Evolutionary conservation across 768 basidiomycete genomes (phyloP).

Genomic region (Leccinum variicolor): DNA sequence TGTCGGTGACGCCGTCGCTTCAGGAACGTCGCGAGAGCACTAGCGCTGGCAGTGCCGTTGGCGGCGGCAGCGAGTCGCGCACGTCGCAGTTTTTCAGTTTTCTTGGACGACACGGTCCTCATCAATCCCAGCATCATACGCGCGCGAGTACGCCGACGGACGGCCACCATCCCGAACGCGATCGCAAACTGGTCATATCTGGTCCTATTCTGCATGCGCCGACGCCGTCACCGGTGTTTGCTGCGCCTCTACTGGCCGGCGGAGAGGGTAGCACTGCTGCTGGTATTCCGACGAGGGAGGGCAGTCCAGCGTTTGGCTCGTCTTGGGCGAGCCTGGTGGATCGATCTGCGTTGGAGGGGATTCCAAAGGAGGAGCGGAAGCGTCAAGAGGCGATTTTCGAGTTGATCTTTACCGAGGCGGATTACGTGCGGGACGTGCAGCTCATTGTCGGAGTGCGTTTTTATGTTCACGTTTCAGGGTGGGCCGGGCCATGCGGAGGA

Average conservation of each 20-base stretch:
- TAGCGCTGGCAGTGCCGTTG: background rate
- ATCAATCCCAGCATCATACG: slow-evolving; percentile 7
- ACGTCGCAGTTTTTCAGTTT: slow-evolving; percentile 56
- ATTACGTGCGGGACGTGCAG: slow-evolving; percentile 90
- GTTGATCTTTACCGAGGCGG: slow-evolving; percentile 84
- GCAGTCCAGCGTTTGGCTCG: slow-evolving; percentile 61
- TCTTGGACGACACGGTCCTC: slow-evolving; percentile 44
- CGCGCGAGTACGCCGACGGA: slow-evolving; percentile 45
- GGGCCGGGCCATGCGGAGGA: background rate
- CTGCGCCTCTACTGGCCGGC: background rate
- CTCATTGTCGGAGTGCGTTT: slow-evolving; percentile 79
- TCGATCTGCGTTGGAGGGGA: slow-evolving; percentile 74
- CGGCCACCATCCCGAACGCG: slow-evolving; percentile 36
- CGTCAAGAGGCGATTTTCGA: slow-evolving; percentile 97
- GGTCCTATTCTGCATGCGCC: slow-evolving; percentile 53
- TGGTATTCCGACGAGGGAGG: slow-evolving; percentile 35
- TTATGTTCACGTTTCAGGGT: background rate
- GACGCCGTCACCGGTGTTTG: slow-evolving; percentile 13
- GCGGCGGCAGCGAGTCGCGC: slow-evolving; percentile 29
- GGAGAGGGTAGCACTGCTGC: background rate
- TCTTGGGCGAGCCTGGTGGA: slow-evolving; percentile 95
- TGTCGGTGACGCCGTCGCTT: slow-evolving; percentile 29
- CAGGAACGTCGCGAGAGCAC: slow-evolving; percentile 22
- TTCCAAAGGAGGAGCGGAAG: slow-evolving; percentile 74
- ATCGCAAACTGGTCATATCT: slow-evolving; percentile 57